Conservation (phyloP, 2,329 filamentous ascomycete species). For the Sarocladium oryzae region DNA sequence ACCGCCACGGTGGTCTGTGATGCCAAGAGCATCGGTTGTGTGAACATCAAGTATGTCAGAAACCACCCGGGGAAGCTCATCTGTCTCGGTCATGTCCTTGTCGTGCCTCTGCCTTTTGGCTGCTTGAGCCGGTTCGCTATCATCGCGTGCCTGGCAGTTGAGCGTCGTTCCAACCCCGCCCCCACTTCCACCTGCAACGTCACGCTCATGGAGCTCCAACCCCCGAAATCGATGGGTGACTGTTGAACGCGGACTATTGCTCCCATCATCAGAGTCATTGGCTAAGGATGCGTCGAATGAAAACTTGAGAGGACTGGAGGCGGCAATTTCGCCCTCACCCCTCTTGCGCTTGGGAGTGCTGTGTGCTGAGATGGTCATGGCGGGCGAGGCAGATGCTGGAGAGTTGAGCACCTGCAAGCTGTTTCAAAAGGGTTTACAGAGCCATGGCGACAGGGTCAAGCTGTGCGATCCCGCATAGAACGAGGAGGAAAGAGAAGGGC, state of each 20-base stretch:
- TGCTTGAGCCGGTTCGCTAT: conserved; percentile 18
- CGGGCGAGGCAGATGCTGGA: background rate
- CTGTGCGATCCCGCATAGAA: background rate
- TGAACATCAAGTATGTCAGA: background rate
- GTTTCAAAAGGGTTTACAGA: background rate
- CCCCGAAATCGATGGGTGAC: conserved; percentile 47
- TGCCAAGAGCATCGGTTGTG: background rate
- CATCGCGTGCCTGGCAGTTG: conserved; percentile 21
- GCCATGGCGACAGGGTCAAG: background rate
- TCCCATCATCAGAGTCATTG: conserved; percentile 36
- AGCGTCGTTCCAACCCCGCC: conserved; percentile 10
- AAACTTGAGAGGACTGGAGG: conserved; percentile 31
- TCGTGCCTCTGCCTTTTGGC: conserved; percentile 32
- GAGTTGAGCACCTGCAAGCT: background rate
- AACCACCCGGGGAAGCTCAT: background rate
- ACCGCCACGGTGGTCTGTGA: conserved; percentile 1
- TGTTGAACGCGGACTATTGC: conserved; percentile 44
- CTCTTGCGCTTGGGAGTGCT: conserved; percentile 42
- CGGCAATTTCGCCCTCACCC: conserved; percentile 26
- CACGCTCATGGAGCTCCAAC: conserved; percentile 39
- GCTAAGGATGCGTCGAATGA: conserved; percentile 35
- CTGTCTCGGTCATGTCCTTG: conserved; percentile 23
- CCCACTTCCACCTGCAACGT: conserved; percentile 30
- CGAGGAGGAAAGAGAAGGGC: background rate
- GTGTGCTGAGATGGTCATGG: background rate